Evolutionary conservation across 371 early-diverging fungal species (phyloP).

Genomic region (Choanephora cucurbitarum): DNA sequence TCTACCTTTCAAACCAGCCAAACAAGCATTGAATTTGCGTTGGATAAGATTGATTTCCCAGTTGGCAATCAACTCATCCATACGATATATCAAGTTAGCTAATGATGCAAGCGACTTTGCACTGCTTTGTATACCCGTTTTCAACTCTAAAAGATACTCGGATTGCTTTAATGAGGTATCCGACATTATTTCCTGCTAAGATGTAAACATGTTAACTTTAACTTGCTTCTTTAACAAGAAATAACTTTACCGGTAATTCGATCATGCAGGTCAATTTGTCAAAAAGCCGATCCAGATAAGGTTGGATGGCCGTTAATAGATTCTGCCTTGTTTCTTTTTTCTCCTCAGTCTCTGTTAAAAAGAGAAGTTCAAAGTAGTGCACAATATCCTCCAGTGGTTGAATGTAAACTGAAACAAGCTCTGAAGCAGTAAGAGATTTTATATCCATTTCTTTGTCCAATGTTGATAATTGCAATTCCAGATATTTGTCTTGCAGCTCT

Average conservation of each 20-base stretch:
- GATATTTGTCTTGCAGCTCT: slow-evolving; percentile 48
- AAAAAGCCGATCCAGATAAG: slow-evolving; percentile 27
- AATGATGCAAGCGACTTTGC: slow-evolving; percentile 20
- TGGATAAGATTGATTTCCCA: slow-evolving; percentile 36
- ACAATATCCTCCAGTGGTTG: slow-evolving; percentile 35
- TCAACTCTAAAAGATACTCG: slow-evolving; percentile 16
- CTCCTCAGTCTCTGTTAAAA: slow-evolving; percentile 20
- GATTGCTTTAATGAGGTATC: slow-evolving; percentile 19
- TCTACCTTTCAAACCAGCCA: slow-evolving; percentile 29
- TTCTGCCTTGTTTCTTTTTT: slow-evolving; percentile 26
- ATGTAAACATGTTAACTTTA: background rate
- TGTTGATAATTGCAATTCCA: slow-evolving; percentile 40
- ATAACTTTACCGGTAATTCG: slow-evolving; percentile 22
- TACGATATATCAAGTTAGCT: slow-evolving; percentile 21
- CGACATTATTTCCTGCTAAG: slow-evolving; percentile 12
- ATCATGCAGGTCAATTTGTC: slow-evolving; percentile 11
- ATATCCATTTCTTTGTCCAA: slow-evolving; percentile 20
- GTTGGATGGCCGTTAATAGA: slow-evolving; percentile 21
- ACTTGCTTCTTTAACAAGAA: background rate
- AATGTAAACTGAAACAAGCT: slow-evolving; percentile 17
- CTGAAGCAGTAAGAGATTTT: slow-evolving; percentile 2
- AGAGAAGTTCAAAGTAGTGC: slow-evolving; percentile 24
- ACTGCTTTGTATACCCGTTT: slow-evolving; percentile 7
- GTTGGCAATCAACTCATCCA: slow-evolving; percentile 14
- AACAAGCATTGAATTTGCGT: slow-evolving; percentile 18